These are phyloP conservation scores for Pseudogymnoascus sp. DNA, from an alignment of 2,329 filamentous ascomycete species.

Conservation along the genomic window DNA sequence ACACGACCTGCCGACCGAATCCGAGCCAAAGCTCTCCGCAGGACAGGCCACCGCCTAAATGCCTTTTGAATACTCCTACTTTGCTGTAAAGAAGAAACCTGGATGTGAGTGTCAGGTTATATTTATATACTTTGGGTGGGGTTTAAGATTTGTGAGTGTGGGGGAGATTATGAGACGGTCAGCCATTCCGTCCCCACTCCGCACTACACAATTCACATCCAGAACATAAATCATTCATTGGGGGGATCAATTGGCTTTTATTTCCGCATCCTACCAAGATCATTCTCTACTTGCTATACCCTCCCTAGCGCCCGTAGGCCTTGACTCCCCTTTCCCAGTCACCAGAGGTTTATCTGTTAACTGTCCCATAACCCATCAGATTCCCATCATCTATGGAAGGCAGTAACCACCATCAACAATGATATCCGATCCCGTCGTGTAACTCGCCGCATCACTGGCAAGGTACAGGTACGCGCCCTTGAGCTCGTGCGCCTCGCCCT, in stretches of 20 bases:
- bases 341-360: not conserved
- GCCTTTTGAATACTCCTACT: too few relatives aligned
- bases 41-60: not conserved
- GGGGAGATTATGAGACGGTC: not conserved
- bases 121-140: too few relatives aligned
- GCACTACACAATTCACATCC: not conserved
- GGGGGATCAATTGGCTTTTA: slow-evolving; percentile 2
- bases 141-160: not conserved
- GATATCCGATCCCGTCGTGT: slow-evolving; percentile 56
- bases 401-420: slow-evolving; percentile 19
- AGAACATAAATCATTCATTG: not conserved
- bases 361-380: not conserved
- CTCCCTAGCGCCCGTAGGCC: not conserved
- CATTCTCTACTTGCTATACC: not conserved
- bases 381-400: slow-evolving; percentile 2
- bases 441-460: slow-evolving; percentile 73
- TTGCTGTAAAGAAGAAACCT: not conserved
- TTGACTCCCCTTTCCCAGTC: not conserved
- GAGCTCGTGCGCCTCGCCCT: slow-evolving; percentile 66
- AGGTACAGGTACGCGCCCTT: slow-evolving; percentile 80
- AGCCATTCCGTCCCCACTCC: not conserved
- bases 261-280: slow-evolving; percentile 1
- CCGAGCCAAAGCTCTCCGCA: not conserved
- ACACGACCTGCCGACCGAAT: not conserved
- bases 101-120: not conserved